Conservation (phyloP, 2,329 filamentous ascomycete species). For the Ampelomyces quisqualis region DNA sequence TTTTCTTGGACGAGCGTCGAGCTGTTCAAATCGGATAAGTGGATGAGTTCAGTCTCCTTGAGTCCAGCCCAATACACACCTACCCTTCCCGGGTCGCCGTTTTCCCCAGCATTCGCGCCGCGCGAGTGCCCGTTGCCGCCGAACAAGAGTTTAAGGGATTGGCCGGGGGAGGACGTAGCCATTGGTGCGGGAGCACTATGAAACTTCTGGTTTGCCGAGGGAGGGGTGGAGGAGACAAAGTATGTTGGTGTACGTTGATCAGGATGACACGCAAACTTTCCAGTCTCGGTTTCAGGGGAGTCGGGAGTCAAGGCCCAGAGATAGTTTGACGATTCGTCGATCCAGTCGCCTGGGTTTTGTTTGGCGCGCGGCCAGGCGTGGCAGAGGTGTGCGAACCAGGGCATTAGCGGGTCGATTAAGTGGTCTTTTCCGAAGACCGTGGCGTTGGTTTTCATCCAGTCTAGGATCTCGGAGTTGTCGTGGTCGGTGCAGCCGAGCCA, state of each 20-base stretch:
- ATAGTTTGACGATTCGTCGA: constrained; percentile 23
- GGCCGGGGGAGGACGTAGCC: constrained; percentile 17
- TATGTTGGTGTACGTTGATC: constrained; percentile 15
- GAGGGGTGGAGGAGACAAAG: too few species aligned
- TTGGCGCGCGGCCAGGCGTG: constrained; percentile 26
- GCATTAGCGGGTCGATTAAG: constrained; percentile 9
- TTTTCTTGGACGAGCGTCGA: constrained; percentile 19
- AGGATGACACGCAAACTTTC: constrained; percentile 22
- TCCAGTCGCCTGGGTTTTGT: constrained; percentile 27
- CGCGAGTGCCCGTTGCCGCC: constrained; percentile 31
- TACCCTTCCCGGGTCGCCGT: constrained; percentile 14
- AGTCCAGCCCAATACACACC: constrained; percentile 21
- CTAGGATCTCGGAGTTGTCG: constrained; percentile 25
- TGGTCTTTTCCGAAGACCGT: neutral
- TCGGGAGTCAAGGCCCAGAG: constrained; percentile 12
- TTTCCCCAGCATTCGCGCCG: constrained; percentile 20
- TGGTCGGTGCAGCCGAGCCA: constrained; percentile 29
- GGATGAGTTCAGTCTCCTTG: constrained; percentile 22
- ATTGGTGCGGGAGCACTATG: constrained; percentile 19
- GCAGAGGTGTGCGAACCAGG: constrained; percentile 22
- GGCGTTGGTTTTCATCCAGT: constrained; percentile 16
- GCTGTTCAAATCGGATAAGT: constrained; percentile 22
- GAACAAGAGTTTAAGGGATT: constrained; percentile 24
- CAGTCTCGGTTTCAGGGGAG: constrained; percentile 7
- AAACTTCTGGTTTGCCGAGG: too few species aligned